Percentiles rank a stretch among this genome's conserved stretches.
Conservation (phyloP, 2,329 filamentous ascomycete species). For the Colletotrichum sp. region DNA sequence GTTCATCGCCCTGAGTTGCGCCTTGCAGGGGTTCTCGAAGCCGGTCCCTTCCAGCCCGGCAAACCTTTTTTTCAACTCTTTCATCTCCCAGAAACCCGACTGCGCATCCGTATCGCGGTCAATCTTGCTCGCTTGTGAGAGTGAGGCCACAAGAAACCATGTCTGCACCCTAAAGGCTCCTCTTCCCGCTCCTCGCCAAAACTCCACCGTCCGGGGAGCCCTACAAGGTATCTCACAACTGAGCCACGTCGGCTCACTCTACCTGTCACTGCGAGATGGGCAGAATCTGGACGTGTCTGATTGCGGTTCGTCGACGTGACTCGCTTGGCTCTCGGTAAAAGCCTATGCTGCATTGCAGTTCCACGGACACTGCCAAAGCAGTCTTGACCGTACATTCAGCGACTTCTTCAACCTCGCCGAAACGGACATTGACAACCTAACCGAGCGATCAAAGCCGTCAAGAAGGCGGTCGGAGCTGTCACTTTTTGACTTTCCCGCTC, state of each 20-base stretch:
- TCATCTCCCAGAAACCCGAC: not conserved
- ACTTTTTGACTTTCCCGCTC: not conserved
- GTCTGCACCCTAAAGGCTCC: not conserved
- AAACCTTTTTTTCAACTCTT: not conserved
- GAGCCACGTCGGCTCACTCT: not conserved
- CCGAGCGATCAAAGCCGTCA: not conserved
- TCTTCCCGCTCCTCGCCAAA: not conserved
- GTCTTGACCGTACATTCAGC: not conserved
- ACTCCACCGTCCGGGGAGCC: not conserved
- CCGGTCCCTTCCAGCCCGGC: not conserved
- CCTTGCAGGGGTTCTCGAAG: not conserved
- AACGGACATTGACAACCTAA: not conserved
- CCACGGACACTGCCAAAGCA: not conserved
- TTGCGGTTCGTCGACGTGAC: not conserved
- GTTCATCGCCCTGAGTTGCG: not conserved
- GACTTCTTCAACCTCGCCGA: not conserved
- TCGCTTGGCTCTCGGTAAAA: not conserved
- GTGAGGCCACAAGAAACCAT: not conserved
- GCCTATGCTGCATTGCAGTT: not conserved
- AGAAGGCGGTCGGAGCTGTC: not conserved
- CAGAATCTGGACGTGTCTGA: not conserved
- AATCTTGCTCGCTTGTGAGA: conserved; percentile 4
- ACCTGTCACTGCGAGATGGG: not conserved
- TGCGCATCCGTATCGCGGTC: not conserved
- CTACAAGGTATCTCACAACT: not conserved